Conservation (phyloP, 2,329 filamentous ascomycete species). For the Aaosphaeria arxii region DNA sequence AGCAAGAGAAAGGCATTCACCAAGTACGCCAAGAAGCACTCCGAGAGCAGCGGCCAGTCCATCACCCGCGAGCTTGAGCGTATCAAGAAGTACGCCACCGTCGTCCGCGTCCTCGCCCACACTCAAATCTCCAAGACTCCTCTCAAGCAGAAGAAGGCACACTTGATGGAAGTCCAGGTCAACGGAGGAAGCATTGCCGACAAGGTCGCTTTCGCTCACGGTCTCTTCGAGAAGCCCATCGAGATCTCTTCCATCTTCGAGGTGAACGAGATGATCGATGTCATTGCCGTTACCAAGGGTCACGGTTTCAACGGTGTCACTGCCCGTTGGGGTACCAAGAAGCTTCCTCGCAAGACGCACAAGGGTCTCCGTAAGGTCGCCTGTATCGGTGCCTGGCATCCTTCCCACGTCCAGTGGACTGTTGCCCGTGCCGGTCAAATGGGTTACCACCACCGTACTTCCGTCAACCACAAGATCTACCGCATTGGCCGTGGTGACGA, state of each 20-base stretch:
- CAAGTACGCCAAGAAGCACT: conserved; percentile 99
- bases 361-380: conserved; percentile 99
- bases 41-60: conserved; percentile 83
- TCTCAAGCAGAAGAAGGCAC: conserved; percentile 99
- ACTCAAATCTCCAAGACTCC: conserved; percentile 99
- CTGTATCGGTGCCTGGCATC: conserved; percentile 99
- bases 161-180: conserved; percentile 99
- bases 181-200: conserved; percentile 94
- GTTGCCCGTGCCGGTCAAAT: conserved; percentile 99
- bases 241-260: conserved; percentile 93
- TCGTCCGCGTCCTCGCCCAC: conserved; percentile 98
- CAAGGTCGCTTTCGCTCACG: conserved; percentile 95
- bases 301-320: conserved; percentile 98
- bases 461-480: conserved; percentile 99
- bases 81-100: conserved; percentile 99
- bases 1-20: conserved; percentile 99
- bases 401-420: conserved; percentile 99
- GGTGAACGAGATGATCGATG: conserved; percentile 99
- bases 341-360: conserved; percentile 99
- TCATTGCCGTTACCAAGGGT: conserved; percentile 99
- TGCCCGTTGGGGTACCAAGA: conserved; percentile 98
- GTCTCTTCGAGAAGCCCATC: conserved; percentile 98
- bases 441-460: conserved; percentile 99
- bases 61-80: conserved; percentile 98
- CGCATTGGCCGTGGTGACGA: conserved; percentile 90